Percentiles rank a stretch among this genome's conserved stretches.
phyloP scores from a whole-genome alignment of 306 rosid species.

The Clitoria ternatea region DNA sequence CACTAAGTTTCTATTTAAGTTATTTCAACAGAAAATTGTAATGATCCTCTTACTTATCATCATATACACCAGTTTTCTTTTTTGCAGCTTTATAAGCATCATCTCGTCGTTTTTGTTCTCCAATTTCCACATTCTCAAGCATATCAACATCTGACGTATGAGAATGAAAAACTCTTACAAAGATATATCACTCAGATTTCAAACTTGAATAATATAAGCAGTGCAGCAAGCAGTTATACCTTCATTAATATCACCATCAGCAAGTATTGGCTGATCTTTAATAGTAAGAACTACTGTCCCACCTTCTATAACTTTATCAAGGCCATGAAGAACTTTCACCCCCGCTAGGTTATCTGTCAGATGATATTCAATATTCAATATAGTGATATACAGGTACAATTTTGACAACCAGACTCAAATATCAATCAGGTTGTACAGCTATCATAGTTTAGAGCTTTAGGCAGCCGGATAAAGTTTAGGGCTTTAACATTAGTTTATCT shows the following conservation, averaged over 20 bases:
- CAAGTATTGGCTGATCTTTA: constrained; percentile 84
- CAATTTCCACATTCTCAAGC: constrained; percentile 95
- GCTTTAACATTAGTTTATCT: background rate
- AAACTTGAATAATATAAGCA: constrained; percentile 15
- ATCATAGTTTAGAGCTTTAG: background rate
- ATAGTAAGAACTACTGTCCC: constrained; percentile 93
- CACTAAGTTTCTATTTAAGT: background rate
- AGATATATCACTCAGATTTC: constrained; percentile 22
- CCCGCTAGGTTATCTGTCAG: constrained; percentile 70
- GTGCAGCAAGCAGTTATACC: constrained; percentile 43
- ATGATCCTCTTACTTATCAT: constrained; percentile 66
- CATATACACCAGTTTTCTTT: constrained; percentile 77
- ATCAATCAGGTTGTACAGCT: constrained; percentile 9
- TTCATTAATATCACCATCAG: constrained; percentile 83
- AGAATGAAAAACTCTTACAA: constrained; percentile 36
- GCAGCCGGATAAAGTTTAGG: background rate
- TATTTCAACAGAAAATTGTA: background rate
- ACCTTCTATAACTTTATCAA: constrained; percentile 92
- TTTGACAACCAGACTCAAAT: constrained; percentile 20
- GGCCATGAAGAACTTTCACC: constrained; percentile 91
- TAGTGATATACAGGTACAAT: constrained; percentile 9
- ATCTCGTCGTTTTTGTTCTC: constrained; percentile 82
- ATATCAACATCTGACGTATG: constrained; percentile 67
- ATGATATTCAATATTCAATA: constrained; percentile 18
- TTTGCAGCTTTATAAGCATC: constrained; percentile 89